These are phyloP conservation scores for Halophytophthora batemanensis DNA, from an alignment of 352 stramenopile species.

Conservation along the genomic window DNA sequence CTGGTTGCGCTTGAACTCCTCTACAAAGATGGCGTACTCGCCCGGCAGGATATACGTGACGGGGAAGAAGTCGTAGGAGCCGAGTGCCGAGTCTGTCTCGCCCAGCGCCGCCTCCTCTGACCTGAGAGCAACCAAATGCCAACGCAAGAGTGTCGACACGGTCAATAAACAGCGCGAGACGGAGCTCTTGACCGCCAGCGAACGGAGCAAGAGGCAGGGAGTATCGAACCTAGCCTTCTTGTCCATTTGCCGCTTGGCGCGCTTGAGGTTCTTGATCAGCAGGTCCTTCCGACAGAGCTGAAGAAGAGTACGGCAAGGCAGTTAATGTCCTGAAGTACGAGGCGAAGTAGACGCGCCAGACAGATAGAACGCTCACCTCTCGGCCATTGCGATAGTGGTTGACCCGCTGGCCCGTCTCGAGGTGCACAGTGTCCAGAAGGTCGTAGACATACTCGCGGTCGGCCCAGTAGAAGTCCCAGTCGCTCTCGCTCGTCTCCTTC, in stretches of 20 bases:
- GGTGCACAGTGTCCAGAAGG: constrained; percentile 84
- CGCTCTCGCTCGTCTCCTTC: constrained; percentile 87
- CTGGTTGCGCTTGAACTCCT: constrained; percentile 91
- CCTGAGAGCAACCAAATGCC: constrained; percentile 15
- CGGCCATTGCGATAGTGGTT: constrained; percentile 91
- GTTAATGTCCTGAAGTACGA: neutral
- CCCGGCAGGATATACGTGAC: constrained; percentile 92
- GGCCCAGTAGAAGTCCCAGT: constrained; percentile 90
- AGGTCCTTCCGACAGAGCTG: constrained; percentile 92
- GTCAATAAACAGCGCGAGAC: constrained; percentile 2
- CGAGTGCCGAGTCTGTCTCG: constrained; percentile 24
- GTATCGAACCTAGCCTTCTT: constrained; percentile 63
- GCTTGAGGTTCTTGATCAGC: constrained; percentile 95
- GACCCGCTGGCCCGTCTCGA: constrained; percentile 81
- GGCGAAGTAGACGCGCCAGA: neutral
- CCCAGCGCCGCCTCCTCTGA: constrained; percentile 35
- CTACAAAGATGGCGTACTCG: constrained; percentile 94
- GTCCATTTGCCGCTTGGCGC: constrained; percentile 74
- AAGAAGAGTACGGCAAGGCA: constrained; percentile 1
- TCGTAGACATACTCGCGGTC: constrained; percentile 91
- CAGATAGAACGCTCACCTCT: constrained; percentile 34
- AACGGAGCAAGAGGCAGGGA: neutral
- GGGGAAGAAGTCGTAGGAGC: constrained; percentile 90
- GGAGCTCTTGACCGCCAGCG: too few relatives aligned
- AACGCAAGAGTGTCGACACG: neutral